Evolutionary conservation across 495 filamentous ascomycete species (phyloP), one percentile per base, ranked within the genome.

Genomic region (Penicillium cosmopolitanum): DNA sequence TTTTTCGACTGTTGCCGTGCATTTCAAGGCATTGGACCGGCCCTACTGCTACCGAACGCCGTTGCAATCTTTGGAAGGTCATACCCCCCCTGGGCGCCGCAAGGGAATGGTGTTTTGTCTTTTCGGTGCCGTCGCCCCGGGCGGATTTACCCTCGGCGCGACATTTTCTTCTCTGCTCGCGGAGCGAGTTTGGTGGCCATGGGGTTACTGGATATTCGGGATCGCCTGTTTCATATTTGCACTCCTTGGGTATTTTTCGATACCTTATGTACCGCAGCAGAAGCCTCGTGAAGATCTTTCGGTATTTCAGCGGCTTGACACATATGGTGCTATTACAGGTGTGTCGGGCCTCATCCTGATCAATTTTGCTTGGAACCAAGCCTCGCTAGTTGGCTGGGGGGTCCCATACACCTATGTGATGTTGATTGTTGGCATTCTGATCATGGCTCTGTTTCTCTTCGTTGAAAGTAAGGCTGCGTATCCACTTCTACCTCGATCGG

Each of bases 351-450:
- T 90, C 35, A 68, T 88, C 10, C 68, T 89, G n/a, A 71, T 86
- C 67, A 86, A 85, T 59, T 78, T 86, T 55, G 76, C 83, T 0
- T 84, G 80, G 83, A 89, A 88, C 55, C 85, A 87, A 57, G 85
- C 77, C 0, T 74, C 85, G 0, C 67, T 80, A 10, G 83, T 82
- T 5, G 85, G 85, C 11, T 90, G 87, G 87, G 34, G 59, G 25
- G 67, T 65, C 33, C 78, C 85, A 0, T 83, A 86, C 48, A 75
- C 73, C 34, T 85, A 85, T 57, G 69, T 77, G 7, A 66, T 82
- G 12, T 70, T 90, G n/a, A 79, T 85, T 34, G 35, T 86, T 18
- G 85, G 85, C 1, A 35, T 85, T 31, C 35, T 85, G 11, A 58
- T 80, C 11, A 61, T 88, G 9, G 71, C 51, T 3, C 51, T 72